These are phyloP conservation scores for Liriodendron chinense DNA, from an alignment of 164 flowering plant genomes.

Conservation along the genomic window DNA sequence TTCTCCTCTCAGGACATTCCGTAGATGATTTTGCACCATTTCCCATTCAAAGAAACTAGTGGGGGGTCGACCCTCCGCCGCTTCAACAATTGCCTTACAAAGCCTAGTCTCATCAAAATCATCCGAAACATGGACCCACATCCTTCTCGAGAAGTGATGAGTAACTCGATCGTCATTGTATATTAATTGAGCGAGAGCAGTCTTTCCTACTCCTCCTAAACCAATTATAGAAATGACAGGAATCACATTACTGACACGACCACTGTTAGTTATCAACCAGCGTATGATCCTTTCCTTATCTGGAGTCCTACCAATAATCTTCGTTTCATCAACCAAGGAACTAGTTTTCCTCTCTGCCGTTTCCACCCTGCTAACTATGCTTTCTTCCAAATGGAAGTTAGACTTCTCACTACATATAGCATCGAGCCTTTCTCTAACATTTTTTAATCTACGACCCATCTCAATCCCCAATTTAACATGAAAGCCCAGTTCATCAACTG, in stretches of 20 bases:
- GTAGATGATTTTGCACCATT: neutral
- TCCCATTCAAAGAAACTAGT: neutral
- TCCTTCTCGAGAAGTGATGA: neutral
- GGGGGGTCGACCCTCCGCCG: neutral
- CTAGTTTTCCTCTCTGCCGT: neutral
- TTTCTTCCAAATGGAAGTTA: neutral
- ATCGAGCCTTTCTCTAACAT: neutral
- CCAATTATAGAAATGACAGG: neutral
- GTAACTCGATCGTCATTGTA: constrained; percentile 2
- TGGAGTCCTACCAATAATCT: constrained; percentile 1
- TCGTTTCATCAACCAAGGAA: constrained; percentile 1
- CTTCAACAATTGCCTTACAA: neutral
- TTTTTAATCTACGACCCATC: neutral
- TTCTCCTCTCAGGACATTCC: neutral
- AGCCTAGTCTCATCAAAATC: neutral
- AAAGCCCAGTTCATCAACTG: too few species aligned
- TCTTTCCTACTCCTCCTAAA: constrained; percentile 3
- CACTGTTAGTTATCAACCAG: neutral
- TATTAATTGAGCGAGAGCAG: neutral
- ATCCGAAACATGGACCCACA: constrained; percentile 6
- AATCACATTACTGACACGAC: neutral
- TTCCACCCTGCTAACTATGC: neutral
- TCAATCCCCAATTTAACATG: neutral
- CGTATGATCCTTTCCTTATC: neutral
- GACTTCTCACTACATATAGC: neutral